Evolutionary conservation across 495 filamentous ascomycete genomes (phyloP), one percentile per base, ranked within the genome.

Genomic region (Podospora sp.): DNA sequence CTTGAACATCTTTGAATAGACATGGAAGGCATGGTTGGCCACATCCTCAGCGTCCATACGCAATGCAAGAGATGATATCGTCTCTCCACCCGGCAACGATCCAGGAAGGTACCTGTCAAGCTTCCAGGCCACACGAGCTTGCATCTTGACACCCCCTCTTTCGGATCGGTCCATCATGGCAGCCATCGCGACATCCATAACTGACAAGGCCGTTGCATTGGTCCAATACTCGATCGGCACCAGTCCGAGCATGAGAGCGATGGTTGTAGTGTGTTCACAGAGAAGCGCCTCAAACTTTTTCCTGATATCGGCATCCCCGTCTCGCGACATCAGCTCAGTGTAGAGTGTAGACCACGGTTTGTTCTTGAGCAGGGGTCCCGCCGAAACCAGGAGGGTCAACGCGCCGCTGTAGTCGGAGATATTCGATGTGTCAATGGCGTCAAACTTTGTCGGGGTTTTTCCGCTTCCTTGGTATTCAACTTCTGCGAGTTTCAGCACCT

Each of bases 381-480:
- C 68, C 1, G 85, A 79, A 27, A 83, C 68, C 14, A 89, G 68
- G 14, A 87, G 50, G 61, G 84, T 85, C 9, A 88, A 49, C 0
- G 75, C 62, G 21, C 84, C 84, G 25, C 83, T 12, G 58, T 85
- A 76, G 66, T 86, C 84, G 21, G 73, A 70, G 7, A 88, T 73
- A 63, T 83, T 84, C 6, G 83, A 86, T 1, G 86, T 88, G 66
- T 89, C 85, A 49, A 89, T 86, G n/a, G 84, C 76, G 65, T 88
- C 78, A 60, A 89, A 89, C 26, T 75, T 56, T 33, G 66, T 63
- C 14, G 84, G 83, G 12, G 79, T 80, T 7, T 63, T 62, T 18
- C 68, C 68, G 14, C 36, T 62, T 12, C 62, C 53, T 22, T 65
- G 68, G 63, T 87, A 86, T 40, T 83, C 81, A 0, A 63, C 63